Conservation (phyloP, 805 yeast species). For the Candida adriatica region DNA sequence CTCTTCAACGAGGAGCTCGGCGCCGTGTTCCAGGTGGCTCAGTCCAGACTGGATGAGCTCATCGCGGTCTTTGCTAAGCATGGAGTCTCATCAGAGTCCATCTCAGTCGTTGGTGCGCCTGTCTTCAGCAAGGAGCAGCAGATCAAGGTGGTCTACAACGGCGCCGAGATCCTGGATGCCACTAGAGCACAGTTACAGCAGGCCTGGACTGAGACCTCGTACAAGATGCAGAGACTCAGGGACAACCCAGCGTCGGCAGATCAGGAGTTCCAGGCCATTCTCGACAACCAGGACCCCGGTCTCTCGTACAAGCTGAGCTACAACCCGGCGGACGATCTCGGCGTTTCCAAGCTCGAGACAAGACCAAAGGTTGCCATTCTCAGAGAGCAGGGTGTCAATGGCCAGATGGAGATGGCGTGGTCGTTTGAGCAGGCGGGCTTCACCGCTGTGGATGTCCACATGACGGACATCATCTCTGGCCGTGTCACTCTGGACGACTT, state of each 20-base stretch:
- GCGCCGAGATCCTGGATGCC: slow-evolving; percentile 37
- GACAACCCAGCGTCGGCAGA: slow-evolving; percentile 90
- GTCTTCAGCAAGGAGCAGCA: slow-evolving; percentile 47
- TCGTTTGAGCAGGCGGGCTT: slow-evolving; percentile 93
- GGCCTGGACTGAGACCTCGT: slow-evolving; percentile 83
- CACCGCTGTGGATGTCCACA: slow-evolving; percentile 89
- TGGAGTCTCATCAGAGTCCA: slow-evolving; percentile 48
- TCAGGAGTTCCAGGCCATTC: slow-evolving; percentile 71
- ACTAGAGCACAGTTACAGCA: slow-evolving; percentile 71
- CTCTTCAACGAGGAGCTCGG: slow-evolving; percentile 93
- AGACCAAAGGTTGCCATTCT: slow-evolving; percentile 91
- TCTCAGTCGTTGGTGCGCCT: slow-evolving; percentile 68
- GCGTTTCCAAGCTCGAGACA: slow-evolving; percentile 28
- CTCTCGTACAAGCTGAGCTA: slow-evolving; percentile 72
- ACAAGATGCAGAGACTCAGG: slow-evolving; percentile 82
- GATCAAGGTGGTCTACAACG: slow-evolving; percentile 42
- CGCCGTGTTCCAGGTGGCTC: slow-evolving; percentile 83
- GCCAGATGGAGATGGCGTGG: slow-evolving; percentile 98
- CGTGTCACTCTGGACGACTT: slow-evolving; percentile 67
- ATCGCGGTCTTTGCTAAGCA: slow-evolving; percentile 44
- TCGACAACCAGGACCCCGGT: slow-evolving; percentile 88
- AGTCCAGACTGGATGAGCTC: slow-evolving; percentile 48
- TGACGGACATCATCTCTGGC: slow-evolving; percentile 84
- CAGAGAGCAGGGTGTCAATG: slow-evolving; percentile 98
- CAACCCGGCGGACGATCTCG: slow-evolving; percentile 46